These are phyloP conservation scores for Nicotiana noctiflora DNA, from an alignment of 257 asterid species.

Conservation along the genomic window DNA sequence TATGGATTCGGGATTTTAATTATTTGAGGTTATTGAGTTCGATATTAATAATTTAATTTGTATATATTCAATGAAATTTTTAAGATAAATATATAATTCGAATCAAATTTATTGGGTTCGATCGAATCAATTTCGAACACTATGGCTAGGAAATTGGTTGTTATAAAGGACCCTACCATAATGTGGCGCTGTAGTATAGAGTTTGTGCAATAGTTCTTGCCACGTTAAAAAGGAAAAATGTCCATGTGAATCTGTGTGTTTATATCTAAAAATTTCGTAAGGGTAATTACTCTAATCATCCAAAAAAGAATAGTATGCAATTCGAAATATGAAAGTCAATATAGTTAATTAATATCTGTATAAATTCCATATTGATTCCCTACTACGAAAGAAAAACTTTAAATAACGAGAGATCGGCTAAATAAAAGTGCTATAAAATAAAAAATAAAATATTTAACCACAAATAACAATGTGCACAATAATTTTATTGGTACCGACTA, in stretches of 20 bases:
- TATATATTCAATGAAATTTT: too few relatives aligned
- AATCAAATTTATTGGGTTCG: too few relatives aligned
- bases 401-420: background rate
- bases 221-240: background rate
- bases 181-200: background rate
- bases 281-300: background rate
- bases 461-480: background rate
- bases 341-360: background rate
- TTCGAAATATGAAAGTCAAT: background rate
- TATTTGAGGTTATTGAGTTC: too few relatives aligned
- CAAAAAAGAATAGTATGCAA: background rate
- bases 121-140: too few relatives aligned
- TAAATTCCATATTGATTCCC: background rate
- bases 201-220: background rate
- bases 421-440: background rate
- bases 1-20: too few relatives aligned
- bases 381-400: background rate
- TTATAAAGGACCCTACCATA: constrained; percentile 11
- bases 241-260: constrained; percentile 2
- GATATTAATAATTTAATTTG: too few relatives aligned
- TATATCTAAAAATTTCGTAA: background rate
- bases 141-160: background rate
- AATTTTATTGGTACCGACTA: background rate
- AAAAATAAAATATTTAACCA: fast-evolving
- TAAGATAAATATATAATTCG: too few relatives aligned